Evolutionary conservation across 768 basidiomycete species (phyloP).

Genomic region (Pholiota microspora): DNA sequence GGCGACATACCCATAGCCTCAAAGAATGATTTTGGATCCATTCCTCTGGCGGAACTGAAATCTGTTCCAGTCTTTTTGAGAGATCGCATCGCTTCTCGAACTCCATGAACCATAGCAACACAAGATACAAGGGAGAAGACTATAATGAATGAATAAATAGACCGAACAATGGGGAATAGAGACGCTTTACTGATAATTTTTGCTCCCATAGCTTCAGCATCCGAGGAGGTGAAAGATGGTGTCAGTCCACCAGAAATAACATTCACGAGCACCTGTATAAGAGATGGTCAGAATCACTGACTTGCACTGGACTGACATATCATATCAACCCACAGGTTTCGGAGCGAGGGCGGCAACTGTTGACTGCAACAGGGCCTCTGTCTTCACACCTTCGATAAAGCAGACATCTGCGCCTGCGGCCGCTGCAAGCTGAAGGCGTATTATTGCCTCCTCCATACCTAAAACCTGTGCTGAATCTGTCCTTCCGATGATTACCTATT

Average conservation of each 20-base stretch:
- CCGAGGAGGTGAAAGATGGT: constrained; percentile 66
- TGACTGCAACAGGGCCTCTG: constrained; percentile 56
- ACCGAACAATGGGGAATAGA: neutral
- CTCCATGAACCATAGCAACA: constrained; percentile 73
- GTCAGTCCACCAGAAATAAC: constrained; percentile 81
- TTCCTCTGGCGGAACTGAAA: constrained; percentile 55
- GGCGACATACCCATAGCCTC: constrained; percentile 71
- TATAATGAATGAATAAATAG: constrained; percentile 20
- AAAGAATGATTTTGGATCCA: constrained; percentile 80
- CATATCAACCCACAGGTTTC: constrained; percentile 55
- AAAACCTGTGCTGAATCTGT: constrained; percentile 80
- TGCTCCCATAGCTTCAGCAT: constrained; percentile 69
- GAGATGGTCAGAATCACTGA: constrained; percentile 55
- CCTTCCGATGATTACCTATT: constrained; percentile 67
- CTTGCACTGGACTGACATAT: neutral
- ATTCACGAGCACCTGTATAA: constrained; percentile 68
- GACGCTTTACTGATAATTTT: constrained; percentile 68
- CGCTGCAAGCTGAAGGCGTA: constrained; percentile 67
- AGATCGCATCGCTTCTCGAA: constrained; percentile 70
- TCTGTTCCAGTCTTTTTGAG: constrained; percentile 79
- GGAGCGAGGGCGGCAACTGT: constrained; percentile 71
- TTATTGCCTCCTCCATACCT: constrained; percentile 76
- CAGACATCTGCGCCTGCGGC: constrained; percentile 79
- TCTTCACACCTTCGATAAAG: constrained; percentile 80
- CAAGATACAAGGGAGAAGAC: constrained; percentile 78